Evolutionary conservation across 2,329 filamentous ascomycete genomes (phyloP).

Genomic region (Nemania sp.): DNA sequence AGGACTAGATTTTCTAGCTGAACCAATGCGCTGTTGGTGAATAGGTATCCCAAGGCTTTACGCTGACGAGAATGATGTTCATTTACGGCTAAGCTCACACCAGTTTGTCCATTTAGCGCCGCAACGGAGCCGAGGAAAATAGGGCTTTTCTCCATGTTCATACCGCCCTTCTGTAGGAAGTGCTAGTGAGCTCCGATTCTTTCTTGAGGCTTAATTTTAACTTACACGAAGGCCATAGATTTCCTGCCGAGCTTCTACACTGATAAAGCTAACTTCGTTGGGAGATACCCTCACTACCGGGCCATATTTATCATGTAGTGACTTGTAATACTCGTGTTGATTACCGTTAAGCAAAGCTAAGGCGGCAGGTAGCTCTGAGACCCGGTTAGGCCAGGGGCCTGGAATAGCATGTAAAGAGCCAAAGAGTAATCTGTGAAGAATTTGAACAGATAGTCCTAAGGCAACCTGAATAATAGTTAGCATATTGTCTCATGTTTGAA

Average conservation of each 20-base stretch:
- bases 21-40: constrained; percentile 45
- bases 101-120: constrained; percentile 36
- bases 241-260: constrained; percentile 47
- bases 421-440: constrained; percentile 36
- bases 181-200: not conserved
- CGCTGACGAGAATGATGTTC: constrained; percentile 46
- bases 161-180: constrained; percentile 33
- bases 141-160: constrained; percentile 48
- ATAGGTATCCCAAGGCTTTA: constrained; percentile 44
- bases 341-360: constrained; percentile 43
- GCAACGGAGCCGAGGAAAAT: constrained; percentile 45
- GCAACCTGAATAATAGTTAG: constrained; percentile 5
- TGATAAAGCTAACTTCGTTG: constrained; percentile 48
- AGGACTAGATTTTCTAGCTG: constrained; percentile 45
- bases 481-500: not conserved
- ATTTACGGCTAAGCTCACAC: constrained; percentile 39
- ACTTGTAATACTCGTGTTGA: constrained; percentile 44
- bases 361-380: constrained; percentile 44
- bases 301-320: constrained; percentile 48
- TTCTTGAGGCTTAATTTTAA: not conserved
- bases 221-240: constrained; percentile 48
- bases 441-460: constrained; percentile 18
- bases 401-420: constrained; percentile 45
- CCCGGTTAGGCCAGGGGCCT: constrained; percentile 44
- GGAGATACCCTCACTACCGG: constrained; percentile 47